Percentiles rank a stretch among this genome's conserved stretches.
Conservation (phyloP, 2,329 filamentous ascomycete genomes). For the Fusarium longipes region DNA sequence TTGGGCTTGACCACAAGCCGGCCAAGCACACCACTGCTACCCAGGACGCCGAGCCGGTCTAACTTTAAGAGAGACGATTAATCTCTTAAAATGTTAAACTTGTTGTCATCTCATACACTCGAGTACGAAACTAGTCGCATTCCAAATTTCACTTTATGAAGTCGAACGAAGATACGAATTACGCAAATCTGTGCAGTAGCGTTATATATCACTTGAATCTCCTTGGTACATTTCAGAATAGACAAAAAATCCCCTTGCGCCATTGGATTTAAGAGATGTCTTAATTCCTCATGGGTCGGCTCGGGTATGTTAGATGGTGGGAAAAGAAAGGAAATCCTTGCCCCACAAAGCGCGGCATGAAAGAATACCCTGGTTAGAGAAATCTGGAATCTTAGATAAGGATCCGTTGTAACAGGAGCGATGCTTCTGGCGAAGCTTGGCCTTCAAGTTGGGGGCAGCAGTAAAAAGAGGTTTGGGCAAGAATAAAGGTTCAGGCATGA, state of each 20-base stretch:
- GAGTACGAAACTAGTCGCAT: constrained; percentile 21
- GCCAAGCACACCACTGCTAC: constrained; percentile 60
- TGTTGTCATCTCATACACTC: constrained; percentile 3
- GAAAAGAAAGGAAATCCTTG: constrained; percentile 17
- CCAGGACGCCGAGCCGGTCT: constrained; percentile 53
- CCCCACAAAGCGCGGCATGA: constrained; percentile 7
- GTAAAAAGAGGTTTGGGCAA: constrained; percentile 12
- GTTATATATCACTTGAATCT: constrained; percentile 38
- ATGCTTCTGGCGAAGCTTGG: background rate
- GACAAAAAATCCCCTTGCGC: constrained; percentile 8
- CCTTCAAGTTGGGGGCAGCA: background rate
- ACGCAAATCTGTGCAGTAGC: constrained; percentile 25
- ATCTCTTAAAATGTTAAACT: constrained; percentile 8
- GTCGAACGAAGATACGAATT: constrained; percentile 37
- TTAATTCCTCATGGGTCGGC: background rate
- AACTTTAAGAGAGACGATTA: constrained; percentile 55
- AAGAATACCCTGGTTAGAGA: constrained; percentile 25
- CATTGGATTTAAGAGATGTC: constrained; percentile 9
- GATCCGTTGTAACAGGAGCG: constrained; percentile 6
- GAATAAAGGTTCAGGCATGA: constrained; percentile 34
- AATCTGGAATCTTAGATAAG: constrained; percentile 21
- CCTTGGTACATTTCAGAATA: constrained; percentile 38
- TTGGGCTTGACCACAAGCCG: constrained; percentile 59
- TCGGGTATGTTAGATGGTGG: constrained; percentile 15
- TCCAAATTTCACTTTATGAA: constrained; percentile 36